Conservation (phyloP, 2,329 filamentous ascomycete species). For the Arthrobotrys musiformis region DNA sequence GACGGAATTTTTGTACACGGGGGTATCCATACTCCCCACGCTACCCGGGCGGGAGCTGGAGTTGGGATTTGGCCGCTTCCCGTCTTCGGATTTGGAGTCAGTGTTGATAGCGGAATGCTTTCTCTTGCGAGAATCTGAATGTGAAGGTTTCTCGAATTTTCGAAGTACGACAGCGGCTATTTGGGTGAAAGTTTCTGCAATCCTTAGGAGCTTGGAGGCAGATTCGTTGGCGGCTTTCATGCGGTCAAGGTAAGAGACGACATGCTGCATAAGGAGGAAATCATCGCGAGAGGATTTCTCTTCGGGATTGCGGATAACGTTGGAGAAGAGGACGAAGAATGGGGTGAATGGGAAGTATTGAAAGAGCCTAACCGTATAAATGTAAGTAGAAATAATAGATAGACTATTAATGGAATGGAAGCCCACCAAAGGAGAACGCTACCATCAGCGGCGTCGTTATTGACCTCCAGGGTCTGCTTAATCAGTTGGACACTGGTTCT, state of each 20-base stretch:
- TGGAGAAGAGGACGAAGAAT: constrained; percentile 71
- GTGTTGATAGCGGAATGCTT: constrained; percentile 48
- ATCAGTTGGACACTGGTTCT: constrained; percentile 51
- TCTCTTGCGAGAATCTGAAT: constrained; percentile 50
- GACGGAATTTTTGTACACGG: neutral
- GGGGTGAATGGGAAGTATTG: constrained; percentile 70
- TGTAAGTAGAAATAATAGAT: neutral
- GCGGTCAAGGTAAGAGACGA: constrained; percentile 57
- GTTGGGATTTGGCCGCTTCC: constrained; percentile 45
- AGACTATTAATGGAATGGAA: neutral
- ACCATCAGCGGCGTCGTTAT: constrained; percentile 61
- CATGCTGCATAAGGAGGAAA: constrained; percentile 58
- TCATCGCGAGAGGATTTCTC: constrained; percentile 52
- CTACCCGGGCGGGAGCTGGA: constrained; percentile 23
- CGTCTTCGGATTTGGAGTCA: constrained; percentile 45
- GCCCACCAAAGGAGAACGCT: constrained; percentile 61
- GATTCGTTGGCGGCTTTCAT: constrained; percentile 58
- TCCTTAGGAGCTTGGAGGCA: constrained; percentile 58
- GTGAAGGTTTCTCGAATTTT: constrained; percentile 52
- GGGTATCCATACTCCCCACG: constrained; percentile 19
- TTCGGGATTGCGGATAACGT: constrained; percentile 64
- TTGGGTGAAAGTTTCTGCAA: constrained; percentile 59
- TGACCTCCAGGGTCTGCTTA: constrained; percentile 50
- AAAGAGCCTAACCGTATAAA: constrained; percentile 48
- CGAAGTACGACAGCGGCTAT: constrained; percentile 55